Base-by-base conservation (phyloP, 208 protist genomes). In the Trypanosoma caninum region DNA sequence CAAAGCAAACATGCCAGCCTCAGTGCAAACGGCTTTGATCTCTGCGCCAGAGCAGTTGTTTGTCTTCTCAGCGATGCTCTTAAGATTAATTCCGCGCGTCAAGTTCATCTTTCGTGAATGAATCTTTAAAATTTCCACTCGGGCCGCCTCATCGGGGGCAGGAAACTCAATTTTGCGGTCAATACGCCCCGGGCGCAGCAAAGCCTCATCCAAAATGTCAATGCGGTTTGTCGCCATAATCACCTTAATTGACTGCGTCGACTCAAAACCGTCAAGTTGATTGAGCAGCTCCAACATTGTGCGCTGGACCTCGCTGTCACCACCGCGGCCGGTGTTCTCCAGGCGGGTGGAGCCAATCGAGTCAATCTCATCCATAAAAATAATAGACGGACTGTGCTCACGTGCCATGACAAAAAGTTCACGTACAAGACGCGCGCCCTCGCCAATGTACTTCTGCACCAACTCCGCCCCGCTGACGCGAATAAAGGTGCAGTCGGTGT, bases 321-420 rank as follows among this genome's bases (percentile, higher is more conserved):
- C 88, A 60, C 85, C 76, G 51, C 92, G 88, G 13, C 82, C 79
- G 0, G 82, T 88, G 40, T 71, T 71, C 46, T 98, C 95, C 14
- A 96, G 76, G 31, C 98, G 89, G 6, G 84, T 74, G 9, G 89
- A 94, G 59, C 99, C 99, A 72, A 99, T 99, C 5, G 94, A 98
- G 81, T 99, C 99, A 70, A 99, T 99, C 73, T 99, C 99, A 76
- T 99, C 99, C 97, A 99, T 99, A 78, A 99, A 99, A 67, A 99
- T 99, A 71, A 99, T 99, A 3, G 98, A 99, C 7, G 98, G 98
- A 40, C 97, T 97, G 74, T 99, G 97, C 78, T 99, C 93, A 38
- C 97, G 78, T 3, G 98, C 98, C 98, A 99, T 99, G 35, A 99
- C 97, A 81, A 99, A 99, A 8, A 99, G 87, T 80, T 99, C 98